phyloP scores from a whole-genome alignment of 306 rosid genomes.

The Ochetophila trinervis region DNA sequence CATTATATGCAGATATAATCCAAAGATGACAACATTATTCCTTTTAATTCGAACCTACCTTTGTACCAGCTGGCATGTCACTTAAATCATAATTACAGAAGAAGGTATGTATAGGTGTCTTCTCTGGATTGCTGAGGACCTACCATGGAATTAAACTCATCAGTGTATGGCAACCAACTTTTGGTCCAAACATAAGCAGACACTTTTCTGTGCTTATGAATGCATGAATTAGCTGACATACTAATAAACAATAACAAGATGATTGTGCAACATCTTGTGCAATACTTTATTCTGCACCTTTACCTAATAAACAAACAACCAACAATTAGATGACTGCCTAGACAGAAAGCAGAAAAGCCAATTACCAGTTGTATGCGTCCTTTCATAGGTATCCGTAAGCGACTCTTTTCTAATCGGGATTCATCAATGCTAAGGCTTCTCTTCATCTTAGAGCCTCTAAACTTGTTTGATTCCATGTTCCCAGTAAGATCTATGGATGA shows the following conservation, averaged over 20 bases:
- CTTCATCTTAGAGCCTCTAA: conserved; percentile 53
- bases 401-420: conserved; percentile 47
- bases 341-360: not conserved
- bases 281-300: not conserved
- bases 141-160: conserved; percentile 33
- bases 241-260: conserved; percentile 4
- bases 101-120: conserved; percentile 87
- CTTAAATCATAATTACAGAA: conserved; percentile 76
- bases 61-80: conserved; percentile 92
- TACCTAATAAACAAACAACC: not conserved
- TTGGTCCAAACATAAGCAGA: conserved; percentile 16
- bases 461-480: conserved; percentile 41
- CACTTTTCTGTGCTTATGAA: not conserved
- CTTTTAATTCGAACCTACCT: conserved; percentile 38
- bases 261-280: conserved; percentile 9
- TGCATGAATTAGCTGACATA: conserved; percentile 14
- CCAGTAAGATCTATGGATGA: conserved; percentile 58
- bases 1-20: no score
- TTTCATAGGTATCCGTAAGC: conserved; percentile 66
- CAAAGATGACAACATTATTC: no score
- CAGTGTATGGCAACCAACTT: conserved; percentile 14
- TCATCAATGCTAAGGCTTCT: conserved; percentile 58
- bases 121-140: conserved; percentile 96
- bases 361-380: conserved; percentile 76
- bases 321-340: not conserved